Evolutionary conservation across 2,329 filamentous ascomycete genomes (phyloP), one percentile per base, ranked within the genome.

Genomic region (Colletotrichum somersetense): DNA sequence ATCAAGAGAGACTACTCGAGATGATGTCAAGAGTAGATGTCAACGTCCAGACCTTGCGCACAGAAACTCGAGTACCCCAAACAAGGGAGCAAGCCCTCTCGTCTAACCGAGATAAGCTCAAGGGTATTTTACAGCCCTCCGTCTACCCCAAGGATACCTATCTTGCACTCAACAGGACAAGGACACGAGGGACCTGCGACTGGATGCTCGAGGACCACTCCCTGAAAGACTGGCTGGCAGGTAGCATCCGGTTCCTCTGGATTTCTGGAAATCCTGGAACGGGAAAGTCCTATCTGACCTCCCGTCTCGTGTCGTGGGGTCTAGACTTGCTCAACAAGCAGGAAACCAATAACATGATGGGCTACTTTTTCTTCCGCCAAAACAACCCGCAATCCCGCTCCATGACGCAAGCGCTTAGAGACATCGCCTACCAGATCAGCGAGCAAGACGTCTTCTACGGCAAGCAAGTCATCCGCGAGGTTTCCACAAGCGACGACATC

Each of bases 321-420:
- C 76, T 74, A 5, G 78, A 80, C n/a, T 78, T 80, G 35, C 77
- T 79, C n/a, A 70, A 71, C 23, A 64, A 75, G 18, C 56, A 74
- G 40, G 65, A 73, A 8, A 53, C 74, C 1, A 73, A 68, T 14
- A 59, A 42, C 18, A 76, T 80, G 14, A 75, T 82, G n/a, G 85
- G 79, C 0, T 87, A 85, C 76, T 86, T 86, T 66, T 87, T 85
- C 76, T 86, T 86, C 76, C 82, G 84, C 35, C 82, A 85, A 63
- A 84, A 85, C 71, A 83, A 85, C 65, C 83, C 84, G 1, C 80
- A 85, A 46, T 85, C 84, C 0, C 77, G 84, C 53, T 85, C 83
- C 5, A 79, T 86, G 10, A 79, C 83, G 12, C 83, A 85, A 65
- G 84, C 84, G 1, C 78, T 87, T 6, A 79, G 83, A 0, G 84